Base-by-base conservation (phyloP, 129 eudicot species). In the Calendula officinalis region DNA sequence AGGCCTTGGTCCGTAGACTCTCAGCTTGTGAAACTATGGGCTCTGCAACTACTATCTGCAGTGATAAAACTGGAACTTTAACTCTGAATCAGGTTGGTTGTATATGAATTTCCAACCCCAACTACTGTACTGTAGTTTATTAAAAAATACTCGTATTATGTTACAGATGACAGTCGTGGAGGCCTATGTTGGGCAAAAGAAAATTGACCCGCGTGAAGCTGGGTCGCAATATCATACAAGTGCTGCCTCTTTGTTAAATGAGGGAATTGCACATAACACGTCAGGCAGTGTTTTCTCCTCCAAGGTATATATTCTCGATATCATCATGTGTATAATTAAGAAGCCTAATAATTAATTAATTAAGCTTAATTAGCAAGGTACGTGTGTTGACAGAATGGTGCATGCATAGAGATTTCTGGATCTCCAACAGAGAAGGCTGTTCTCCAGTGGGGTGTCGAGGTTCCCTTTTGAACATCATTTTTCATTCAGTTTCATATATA, bases 11-110 rank as follows among this genome's bases (percentile, higher is more conserved):
- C 15, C 94, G 98, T 11, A 87, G 98, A 71, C 94, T 91, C 57
- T 91, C 98, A 66, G 98, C 97, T 69, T 91, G 97, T 71, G 97
- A 91, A 80, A 91, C 97, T 46, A 91, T 91, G 97, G 97, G 97
- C 36, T 91, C 97, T 71, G 97, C 97, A 16, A 91, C 97, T 41
- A 91, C 95, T 41, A 91, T 91, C 53, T 91, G 98, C 74, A 91
- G 98, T 50, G 98, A 91, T 56, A 91, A 91, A 82, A 91, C 98
- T 66, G 98, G 98, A 63, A 91, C 98, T 0, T 78, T 91, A 69
- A 91, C 98, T 16, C 75, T 91, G 79, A 91, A 91, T 81, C 94
- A 87, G 96, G 98, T 91, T 50, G 33, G 62, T 59, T 37, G 10
- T 30, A 3, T 8, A 44, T 7, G 49, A 8, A 10, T 61, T 27